Conservation (phyloP, 495 filamentous ascomycete species). For the Xylaria telfairii region DNA sequence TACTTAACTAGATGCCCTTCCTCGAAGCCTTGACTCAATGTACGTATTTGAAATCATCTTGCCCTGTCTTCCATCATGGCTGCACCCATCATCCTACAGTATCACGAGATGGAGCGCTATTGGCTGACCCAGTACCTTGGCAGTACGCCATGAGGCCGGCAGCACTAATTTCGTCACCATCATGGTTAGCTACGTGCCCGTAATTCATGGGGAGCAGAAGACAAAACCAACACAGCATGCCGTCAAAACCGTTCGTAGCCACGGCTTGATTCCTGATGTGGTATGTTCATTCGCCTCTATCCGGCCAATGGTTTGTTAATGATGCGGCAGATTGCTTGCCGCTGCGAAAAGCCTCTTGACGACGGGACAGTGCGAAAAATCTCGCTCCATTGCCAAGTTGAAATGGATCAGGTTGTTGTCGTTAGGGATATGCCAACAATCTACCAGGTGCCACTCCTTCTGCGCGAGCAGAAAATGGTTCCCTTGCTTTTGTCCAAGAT, state of each 20-base stretch:
- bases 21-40: slow-evolving; percentile 82
- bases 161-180: slow-evolving; percentile 86
- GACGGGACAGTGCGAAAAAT: slow-evolving; percentile 84
- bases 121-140: background rate
- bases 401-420: slow-evolving; percentile 77
- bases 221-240: slow-evolving; percentile 96
- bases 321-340: slow-evolving; percentile 76
- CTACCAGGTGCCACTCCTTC: slow-evolving; percentile 91
- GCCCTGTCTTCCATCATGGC: background rate
- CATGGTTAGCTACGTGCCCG: slow-evolving; percentile 79
- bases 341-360: slow-evolving; percentile 77
- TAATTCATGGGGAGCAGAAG: slow-evolving; percentile 85
- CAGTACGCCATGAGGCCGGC: slow-evolving; percentile 68
- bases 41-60: background rate
- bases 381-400: slow-evolving; percentile 83
- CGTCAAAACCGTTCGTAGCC: slow-evolving; percentile 78
- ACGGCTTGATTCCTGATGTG: slow-evolving; percentile 85
- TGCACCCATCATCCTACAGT: background rate
- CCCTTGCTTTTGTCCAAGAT: slow-evolving; percentile 39
- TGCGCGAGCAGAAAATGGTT: slow-evolving; percentile 79
- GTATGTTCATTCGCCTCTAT: slow-evolving; percentile 45
- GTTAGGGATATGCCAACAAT: slow-evolving; percentile 86
- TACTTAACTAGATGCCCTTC: slow-evolving; percentile 65
- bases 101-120: background rate
- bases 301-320: background rate